phyloP scores from a whole-genome alignment of 2,329 filamentous ascomycete genomes.

The Apiospora hydei region DNA sequence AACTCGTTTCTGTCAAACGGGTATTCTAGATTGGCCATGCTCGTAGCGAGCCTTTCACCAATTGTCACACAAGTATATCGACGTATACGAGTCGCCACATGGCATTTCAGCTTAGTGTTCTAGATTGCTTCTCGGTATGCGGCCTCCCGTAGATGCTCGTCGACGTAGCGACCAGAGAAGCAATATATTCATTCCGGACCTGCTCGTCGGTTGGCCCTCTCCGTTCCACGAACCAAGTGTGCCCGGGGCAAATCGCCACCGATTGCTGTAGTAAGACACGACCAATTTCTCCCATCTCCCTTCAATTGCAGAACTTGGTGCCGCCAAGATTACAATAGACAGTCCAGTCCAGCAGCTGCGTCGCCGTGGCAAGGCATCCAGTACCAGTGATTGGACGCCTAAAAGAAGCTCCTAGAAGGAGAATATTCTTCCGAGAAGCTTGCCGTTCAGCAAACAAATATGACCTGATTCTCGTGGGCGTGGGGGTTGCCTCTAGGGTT shows the following conservation, averaged over 20 bases:
- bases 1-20: not conserved
- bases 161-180: conserved; percentile 2
- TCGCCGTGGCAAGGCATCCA: not conserved
- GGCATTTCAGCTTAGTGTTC: not conserved
- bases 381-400: not conserved
- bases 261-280: not conserved
- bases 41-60: not conserved
- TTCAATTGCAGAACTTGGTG: not conserved
- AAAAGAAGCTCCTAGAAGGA: no score
- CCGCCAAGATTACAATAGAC: not conserved
- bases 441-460: not conserved
- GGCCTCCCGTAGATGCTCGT: not conserved
- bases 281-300: not conserved
- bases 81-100: not conserved
- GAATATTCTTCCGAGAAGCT: not conserved
- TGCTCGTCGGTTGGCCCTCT: not conserved
- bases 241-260: not conserved
- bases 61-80: not conserved
- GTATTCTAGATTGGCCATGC: not conserved
- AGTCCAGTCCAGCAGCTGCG: not conserved
- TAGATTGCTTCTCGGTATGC: conserved; percentile 1
- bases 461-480: not conserved
- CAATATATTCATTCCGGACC: not conserved
- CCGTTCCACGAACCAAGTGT: not conserved
- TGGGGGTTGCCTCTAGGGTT: not conserved